Base-by-base conservation (phyloP, 441 rosid species). In the Mallotus repandus region DNA sequence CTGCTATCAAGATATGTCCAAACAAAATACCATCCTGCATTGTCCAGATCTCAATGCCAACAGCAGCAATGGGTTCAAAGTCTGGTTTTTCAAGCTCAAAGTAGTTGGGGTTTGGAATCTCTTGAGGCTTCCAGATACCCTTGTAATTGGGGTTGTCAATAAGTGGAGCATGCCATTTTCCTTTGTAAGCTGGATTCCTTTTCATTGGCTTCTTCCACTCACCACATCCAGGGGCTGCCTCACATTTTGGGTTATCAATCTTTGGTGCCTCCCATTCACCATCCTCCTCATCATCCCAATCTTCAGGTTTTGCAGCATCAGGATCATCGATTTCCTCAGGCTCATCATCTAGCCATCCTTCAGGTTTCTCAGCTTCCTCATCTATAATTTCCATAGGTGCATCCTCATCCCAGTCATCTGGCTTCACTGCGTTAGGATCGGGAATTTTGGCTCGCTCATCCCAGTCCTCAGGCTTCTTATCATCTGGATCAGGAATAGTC, bases 271-370 rank as follows among this genome's bases (percentile, higher is more conserved):
- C 99, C 94, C 94, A 95, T 78, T 88, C 91, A 78, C 99, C 99
- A 81, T 95, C 99, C 81, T 95, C 99, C 78, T 95, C 99, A 1
- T 95, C 99, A 80, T 93, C 97, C 99, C 99, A 93, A 79, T 95
- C 99, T 76, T 95, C 98, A 9, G 99, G 98, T 76, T 95, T 95
- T 66, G 91, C 72, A 11, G 99, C 99, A 19, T 93, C 97, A 2
- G 99, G 97, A 78, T 95, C 99, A 56, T 95, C 96, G 9, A 95
- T 79, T 82, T 93, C 99, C 84, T 95, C 99, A 45, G 98, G 95
- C 83, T 93, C 98, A 45, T 93, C 97, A 63, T 93, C 97, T 66
- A 95, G 78, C 99, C 98, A 95, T 69, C 97, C 99, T 79, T 93
- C 94, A 1, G 99, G 99, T 86, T 95, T 93, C 83, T 79, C 92